These are phyloP conservation scores for Arthroderma sp. DNA, from an alignment of 2,329 filamentous ascomycete genomes.

Conservation along the genomic window DNA sequence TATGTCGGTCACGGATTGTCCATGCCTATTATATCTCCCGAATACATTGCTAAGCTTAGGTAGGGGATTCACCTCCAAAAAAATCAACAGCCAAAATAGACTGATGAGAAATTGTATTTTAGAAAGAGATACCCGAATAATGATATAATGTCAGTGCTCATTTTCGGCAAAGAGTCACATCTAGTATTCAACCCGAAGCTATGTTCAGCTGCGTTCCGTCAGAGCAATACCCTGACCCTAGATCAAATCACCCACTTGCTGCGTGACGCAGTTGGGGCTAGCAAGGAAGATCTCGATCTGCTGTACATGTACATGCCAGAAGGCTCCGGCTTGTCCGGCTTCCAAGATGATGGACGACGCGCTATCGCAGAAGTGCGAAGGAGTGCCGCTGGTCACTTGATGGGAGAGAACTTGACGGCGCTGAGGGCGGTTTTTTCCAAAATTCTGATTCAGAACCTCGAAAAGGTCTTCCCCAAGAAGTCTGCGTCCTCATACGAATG, in stretches of 20 bases:
- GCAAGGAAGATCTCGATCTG: slow-evolving; percentile 10
- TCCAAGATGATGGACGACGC: slow-evolving; percentile 7
- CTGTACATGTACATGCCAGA: slow-evolving; percentile 9
- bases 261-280: slow-evolving; percentile 10
- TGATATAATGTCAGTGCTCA: slow-evolving; percentile 2
- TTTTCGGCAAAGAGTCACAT: slow-evolving; percentile 13
- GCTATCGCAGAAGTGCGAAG: slow-evolving; percentile 9
- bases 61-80: neutral
- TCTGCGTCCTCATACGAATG: slow-evolving; percentile 6
- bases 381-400: slow-evolving; percentile 8
- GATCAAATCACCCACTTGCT: slow-evolving; percentile 10
- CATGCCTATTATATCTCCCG: neutral
- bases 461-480: slow-evolving; percentile 10
- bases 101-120: neutral
- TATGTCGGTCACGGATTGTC: slow-evolving; percentile 4
- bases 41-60: neutral
- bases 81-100: neutral
- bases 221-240: slow-evolving; percentile 12
- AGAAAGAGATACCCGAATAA: slow-evolving; percentile 6
- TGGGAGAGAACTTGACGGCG: slow-evolving; percentile 3
- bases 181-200: slow-evolving; percentile 14
- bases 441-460: slow-evolving; percentile 9
- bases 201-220: slow-evolving; percentile 12
- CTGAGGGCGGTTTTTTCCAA: slow-evolving; percentile 11
- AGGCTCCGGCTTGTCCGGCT: neutral